Base-by-base conservation (phyloP, 257 asterid species). In the Cynanchum wilfordii region DNA sequence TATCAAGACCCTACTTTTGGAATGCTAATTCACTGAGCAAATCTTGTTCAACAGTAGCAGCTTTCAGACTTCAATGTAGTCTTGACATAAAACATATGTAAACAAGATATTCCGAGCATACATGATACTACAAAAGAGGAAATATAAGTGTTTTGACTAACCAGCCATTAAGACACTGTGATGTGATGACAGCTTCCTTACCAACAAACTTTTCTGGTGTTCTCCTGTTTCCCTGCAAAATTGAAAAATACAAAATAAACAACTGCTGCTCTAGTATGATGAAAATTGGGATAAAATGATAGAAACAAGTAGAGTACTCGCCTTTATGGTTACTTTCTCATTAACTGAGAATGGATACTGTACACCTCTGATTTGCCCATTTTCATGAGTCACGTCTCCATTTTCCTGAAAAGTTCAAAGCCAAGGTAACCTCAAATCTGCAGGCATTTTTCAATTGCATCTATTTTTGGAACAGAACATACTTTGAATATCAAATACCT, bases 141-240 rank as follows among this genome's bases (percentile, higher is more conserved):
- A 72, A 52, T 51, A 55, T 47, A 59, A 47, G 42, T 51, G 73
- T 62, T 71, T 71, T 38, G 78, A 84, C 98, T 82, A 75, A 94
- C 99, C 99, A 94, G 89, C 99, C 99, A 86, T 94, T 94, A 56
- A 90, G 95, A 87, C 98, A 87, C 78, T 87, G 97, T 67, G 96
- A 87, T 7, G 97, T 94, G 78, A 91, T 88, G 79, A 91, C 84
- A 70, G 99, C 99, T 85, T 91, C 99, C 84, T 90, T 94, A 74
- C 98, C 98, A 44, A 94, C 98, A 85, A 91, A 90, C 74, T 94
- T 94, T 82, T 92, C 98, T 63, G 98, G 98, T 45, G 99, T 94
- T 85, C 98, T 86, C 82, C 91, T 84, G 85, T 94, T 94, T 74
- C 99, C 99, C 99, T 94, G 97, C 85, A 79, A 65, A 68, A 50